Base-by-base conservation (phyloP, 2,329 filamentous ascomycete species). In the Alternaria burnsii region DNA sequence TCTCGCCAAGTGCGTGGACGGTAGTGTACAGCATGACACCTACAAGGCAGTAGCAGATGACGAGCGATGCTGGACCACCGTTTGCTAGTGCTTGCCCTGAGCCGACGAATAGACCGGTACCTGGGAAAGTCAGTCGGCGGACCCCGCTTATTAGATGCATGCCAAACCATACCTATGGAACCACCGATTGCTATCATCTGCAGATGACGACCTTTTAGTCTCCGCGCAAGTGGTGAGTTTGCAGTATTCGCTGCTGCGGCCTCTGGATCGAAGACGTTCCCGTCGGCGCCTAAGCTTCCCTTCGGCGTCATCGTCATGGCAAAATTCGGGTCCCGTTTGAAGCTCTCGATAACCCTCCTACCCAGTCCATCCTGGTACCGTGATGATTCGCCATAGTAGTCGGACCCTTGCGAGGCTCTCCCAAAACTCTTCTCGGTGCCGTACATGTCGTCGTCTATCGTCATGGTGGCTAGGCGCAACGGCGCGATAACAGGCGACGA, bases 161-260 rank as follows among this genome's bases (percentile, higher is more conserved):
- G 51, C 28, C 34, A 44, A 61, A 47, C 47, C 71, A 50, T 75
- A 73, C 81, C 81, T 71, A 97, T 97, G 11, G 91, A 94, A 43
- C 94, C 94, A 70, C 93, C 93, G 68, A 97, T 97, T 14, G 94
- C 94, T 83, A 97, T 97, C 94, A 97, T 97, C 82, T 97, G 94
- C 75, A 97, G 76, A 82, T 98, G 94, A 30, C 76, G 66, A 11
- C 75, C 76, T 62, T 78, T 78, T 14, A 78, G 69, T 47, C 68
- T 89, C 72, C 93, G 85, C 52, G 91, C 88, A 52, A 98, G 84
- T 8, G 90, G 88, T 46, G 91, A 90, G 66, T 89, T 85, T 4
- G 92, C 91, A 2, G 92, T 94, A 43, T 84, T 84, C 16, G 80
- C 77, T 1, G 84, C 85, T 1, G 87, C 87, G 55, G 76, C 76